Base-by-base conservation (phyloP, 2,329 filamentous ascomycete genomes). In the Diaporthe longicolla region DNA sequence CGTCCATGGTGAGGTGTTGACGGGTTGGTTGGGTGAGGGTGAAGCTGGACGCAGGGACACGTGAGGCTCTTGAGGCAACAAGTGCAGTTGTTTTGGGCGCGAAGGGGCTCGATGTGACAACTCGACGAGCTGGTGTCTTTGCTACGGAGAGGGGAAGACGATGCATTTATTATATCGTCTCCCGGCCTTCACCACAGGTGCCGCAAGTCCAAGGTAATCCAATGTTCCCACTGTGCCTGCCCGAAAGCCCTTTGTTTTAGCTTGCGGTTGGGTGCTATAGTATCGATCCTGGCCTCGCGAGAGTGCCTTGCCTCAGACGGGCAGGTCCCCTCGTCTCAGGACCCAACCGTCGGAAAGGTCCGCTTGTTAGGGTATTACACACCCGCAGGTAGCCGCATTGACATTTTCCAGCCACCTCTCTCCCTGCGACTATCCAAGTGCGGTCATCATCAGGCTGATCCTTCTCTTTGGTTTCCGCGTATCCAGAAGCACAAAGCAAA, bases 1-100 rank as follows among this genome's bases (percentile, higher is more conserved):
- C 83, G 78, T 91, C 86, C 89, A 93, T 92, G 77, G 82, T 85
- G 79, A 82, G 76, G 57, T 76, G 72, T 70, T 77, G 77, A 57
- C 75, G 77, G 29, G 54, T 29, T 17, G 63, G 48, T 13, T 58
- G 50, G 26, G 32, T 57, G 37, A 65, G 37, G 37, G 29, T 32
- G 48, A 73, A 43, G 21, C 70, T n/a, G 37, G 21, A 45, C 26
- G 69, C 35, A 45, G 48, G 29, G 35, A 69, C 48, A 32, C 24
- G 65, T 55, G 68, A 50, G 74, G 43, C 54, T 45, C 48, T 43
- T 19, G 32, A 40, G 37, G 48, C 70, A 50, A 32, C 9, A 40
- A 70, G 24, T 40, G 17, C 35, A 24, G 50, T 24, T 45, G 55
- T 55, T 21, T 63, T 71, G 19, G 48, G 50, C 37, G 59, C 54